Base-by-base conservation (phyloP, 805 yeast genomes). In the Brettanomyces anomalus region DNA sequence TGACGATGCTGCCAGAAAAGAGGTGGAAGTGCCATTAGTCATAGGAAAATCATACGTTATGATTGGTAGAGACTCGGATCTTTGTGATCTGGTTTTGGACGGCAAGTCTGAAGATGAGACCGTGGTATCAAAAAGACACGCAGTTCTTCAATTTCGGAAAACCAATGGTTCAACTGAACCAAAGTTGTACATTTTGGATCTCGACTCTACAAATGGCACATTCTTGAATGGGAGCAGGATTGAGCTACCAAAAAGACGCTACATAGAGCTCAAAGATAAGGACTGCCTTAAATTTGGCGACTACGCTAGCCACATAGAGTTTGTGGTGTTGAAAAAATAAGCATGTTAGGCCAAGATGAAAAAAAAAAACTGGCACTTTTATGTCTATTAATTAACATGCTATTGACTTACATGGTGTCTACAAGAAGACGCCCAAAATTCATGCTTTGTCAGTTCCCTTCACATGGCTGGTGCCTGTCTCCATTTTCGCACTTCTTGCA, bases 401-500 rank as follows among this genome's bases (percentile, higher is more conserved):
- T 17, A 37, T 37, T 43, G 37, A 33, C 26, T 33, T 18, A 7
- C 11, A 8, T 14, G 17, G 28, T 16, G 13, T 32, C 7, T 32
- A 32, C 13, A 32, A n/a, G 13, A 16, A 3, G 6, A 16, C 18
- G 13, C 6, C 8, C 13, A 6, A 32, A 8, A 32, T 8, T 32
- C 15, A 32, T 3, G 34, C 18, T 32, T 30, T 2, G 52, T 82
- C 93, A 0, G 89, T 83, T 0, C 97, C 97, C 53, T 79, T 82
- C 34, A 74, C 68, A 51, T 77, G 82, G 4, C 89, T 81, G 36
- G 82, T 76, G 1, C 90, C 90, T 3, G 78, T 70, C 48, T 84
- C 89, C 81, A 93, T 78, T 60, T 90, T 94, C 1, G 99, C 98
- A 56, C 95, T 82, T 49, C 84, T 80, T 0, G 97, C 85, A 0